These are phyloP conservation scores for Orbilia ellipsospora DNA, from an alignment of 2,329 filamentous ascomycete species.

Conservation along the genomic window DNA sequence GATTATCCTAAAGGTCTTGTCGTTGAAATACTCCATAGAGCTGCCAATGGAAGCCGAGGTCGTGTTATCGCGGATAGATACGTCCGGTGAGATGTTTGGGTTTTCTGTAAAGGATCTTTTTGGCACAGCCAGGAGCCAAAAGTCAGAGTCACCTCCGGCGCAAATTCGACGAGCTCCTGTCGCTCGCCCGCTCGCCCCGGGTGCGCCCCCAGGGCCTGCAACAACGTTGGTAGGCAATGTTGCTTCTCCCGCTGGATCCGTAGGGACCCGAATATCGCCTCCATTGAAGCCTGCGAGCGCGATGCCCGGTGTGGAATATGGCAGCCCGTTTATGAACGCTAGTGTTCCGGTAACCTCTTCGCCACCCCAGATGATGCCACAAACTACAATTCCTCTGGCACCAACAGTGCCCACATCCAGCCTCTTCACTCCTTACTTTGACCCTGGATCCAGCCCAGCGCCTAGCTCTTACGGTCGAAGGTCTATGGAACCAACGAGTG, in stretches of 20 bases:
- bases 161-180: slow-evolving; percentile 22
- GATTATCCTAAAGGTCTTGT: slow-evolving; percentile 83
- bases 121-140: slow-evolving; percentile 33
- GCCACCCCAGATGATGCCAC: slow-evolving; percentile 26
- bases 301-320: slow-evolving; percentile 26
- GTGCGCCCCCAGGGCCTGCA: slow-evolving; percentile 20
- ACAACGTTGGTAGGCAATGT: slow-evolving; percentile 1
- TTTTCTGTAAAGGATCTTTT: slow-evolving; percentile 54
- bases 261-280: slow-evolving; percentile 15
- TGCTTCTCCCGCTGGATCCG: slow-evolving; percentile 12
- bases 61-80: slow-evolving; percentile 80
- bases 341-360: slow-evolving; percentile 22
- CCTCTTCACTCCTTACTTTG: slow-evolving; percentile 51
- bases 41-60: slow-evolving; percentile 83
- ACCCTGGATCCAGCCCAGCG: slow-evolving; percentile 41
- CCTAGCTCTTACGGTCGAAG: slow-evolving; percentile 23
- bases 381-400: slow-evolving; percentile 13
- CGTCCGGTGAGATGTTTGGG: slow-evolving; percentile 57
- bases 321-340: slow-evolving; percentile 24
- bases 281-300: slow-evolving; percentile 7
- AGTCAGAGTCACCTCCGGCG: slow-evolving; percentile 28
- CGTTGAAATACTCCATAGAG: slow-evolving; percentile 88
- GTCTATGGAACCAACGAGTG: slow-evolving; percentile 15
- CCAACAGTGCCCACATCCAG: slow-evolving; percentile 23
- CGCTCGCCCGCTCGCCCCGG: slow-evolving; percentile 14